Evolutionary conservation across 805 yeast genomes (phyloP).

Genomic region (Ogataea paraovalis): DNA sequence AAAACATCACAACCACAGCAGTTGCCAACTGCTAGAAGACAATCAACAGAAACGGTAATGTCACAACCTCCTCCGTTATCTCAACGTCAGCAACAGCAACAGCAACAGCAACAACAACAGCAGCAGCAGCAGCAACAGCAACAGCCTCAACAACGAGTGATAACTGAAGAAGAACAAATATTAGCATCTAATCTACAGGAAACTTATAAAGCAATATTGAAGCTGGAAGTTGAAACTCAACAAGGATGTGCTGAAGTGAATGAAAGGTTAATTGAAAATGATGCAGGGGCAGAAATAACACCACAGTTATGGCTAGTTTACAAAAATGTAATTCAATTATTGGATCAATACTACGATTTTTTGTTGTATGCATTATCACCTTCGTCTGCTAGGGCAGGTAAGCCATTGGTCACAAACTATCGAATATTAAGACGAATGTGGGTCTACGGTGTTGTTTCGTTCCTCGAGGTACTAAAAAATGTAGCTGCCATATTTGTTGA

Average conservation of each 20-base stretch:
- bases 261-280: slow-evolving; percentile 43
- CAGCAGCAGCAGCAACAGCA: slow-evolving; percentile 10
- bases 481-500: slow-evolving; percentile 66
- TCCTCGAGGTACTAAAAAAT: slow-evolving; percentile 70
- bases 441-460: slow-evolving; percentile 84
- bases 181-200: slow-evolving; percentile 69
- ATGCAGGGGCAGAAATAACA: slow-evolving; percentile 46
- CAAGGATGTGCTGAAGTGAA: slow-evolving; percentile 62
- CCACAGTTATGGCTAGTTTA: slow-evolving; percentile 70
- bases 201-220: slow-evolving; percentile 65
- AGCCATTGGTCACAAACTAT: slow-evolving; percentile 70
- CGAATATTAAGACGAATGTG: slow-evolving; percentile 77
- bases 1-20: background rate
- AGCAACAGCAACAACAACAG: slow-evolving; percentile 10
- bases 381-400: slow-evolving; percentile 63
- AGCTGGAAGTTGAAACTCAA: slow-evolving; percentile 64
- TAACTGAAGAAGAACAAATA: slow-evolving; percentile 57
- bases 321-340: slow-evolving; percentile 58
- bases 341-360: slow-evolving; percentile 72
- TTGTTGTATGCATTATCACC: slow-evolving; percentile 68
- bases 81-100: slow-evolving; percentile 11
- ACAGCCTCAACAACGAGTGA: slow-evolving; percentile 22
- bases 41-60: slow-evolving; percentile 23
- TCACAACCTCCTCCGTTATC: slow-evolving; percentile 20
- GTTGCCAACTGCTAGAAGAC: slow-evolving; percentile 14